Evolutionary conservation across 1,139 yeast species (phyloP), one percentile per base, ranked within the genome.

Genomic region (Taiozyma onychis): DNA sequence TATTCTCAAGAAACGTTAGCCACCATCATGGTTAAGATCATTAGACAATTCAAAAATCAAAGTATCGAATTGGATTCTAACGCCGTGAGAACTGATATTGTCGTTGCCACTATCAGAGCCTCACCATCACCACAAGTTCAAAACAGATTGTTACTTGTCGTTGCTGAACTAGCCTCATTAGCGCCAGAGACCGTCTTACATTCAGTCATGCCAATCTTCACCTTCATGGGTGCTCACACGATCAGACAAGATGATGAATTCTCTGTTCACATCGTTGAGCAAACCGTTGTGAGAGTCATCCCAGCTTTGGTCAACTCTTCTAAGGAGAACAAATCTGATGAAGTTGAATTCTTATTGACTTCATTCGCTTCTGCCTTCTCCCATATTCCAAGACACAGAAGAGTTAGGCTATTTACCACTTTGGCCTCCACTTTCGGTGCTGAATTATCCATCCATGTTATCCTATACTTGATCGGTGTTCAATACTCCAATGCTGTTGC

Each of bases 221-320:
- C 99, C 0, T 95, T 93, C 63, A 93, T 93, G 99, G 99, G 99
- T 51, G 96, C 98, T 32, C 96, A 90, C 62, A 90, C 98, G 13
- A 81, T 95, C 48, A 85, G 97, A 64, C 97, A 93, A 71, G 99
- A 93, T 67, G 98, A 93, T 66, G 97, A 90, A 63, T 91, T 88
- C 65, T 88, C 97, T 2, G 87, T 87, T 44, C 86, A 88, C 57
- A 97, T 93, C 41, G 89, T 95, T 55, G 96, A 90, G 63, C 95
- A 89, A 66, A 93, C 99, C 3, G 86, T 93, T 48, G 75, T 88
- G 16, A 85, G 88, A 60, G 97, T 93, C 47, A 84, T 93, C 44
- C 99, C 99, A 4, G 97, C 98, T 0, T 76, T 93, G 55, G 82
- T 95, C 10, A 74, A 78, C 21, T 80, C 82, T 48, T 80, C 83